phyloP scores from a whole-genome alignment of 768 basidiomycete species.

The Lactarius deliciosus region DNA sequence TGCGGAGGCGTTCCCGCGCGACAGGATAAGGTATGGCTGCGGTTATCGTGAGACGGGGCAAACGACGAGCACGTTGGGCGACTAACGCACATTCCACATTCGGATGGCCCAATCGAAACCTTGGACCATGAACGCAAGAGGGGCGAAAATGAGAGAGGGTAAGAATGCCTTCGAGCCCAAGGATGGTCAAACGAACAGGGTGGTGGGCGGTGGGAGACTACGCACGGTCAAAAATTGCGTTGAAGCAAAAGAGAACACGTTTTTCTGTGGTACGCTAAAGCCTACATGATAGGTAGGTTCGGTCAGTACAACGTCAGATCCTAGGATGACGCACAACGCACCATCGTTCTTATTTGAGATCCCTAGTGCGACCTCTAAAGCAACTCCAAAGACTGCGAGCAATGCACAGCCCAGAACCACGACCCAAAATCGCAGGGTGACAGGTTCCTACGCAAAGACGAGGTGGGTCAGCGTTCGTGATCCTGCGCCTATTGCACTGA shows the following conservation, averaged over 20 bases:
- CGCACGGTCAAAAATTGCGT: constrained; percentile 47
- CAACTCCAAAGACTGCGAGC: constrained; percentile 13
- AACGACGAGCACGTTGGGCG: background rate
- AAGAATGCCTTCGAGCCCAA: constrained; percentile 50
- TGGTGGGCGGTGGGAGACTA: constrained; percentile 16
- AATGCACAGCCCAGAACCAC: constrained; percentile 9
- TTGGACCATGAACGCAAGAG: constrained; percentile 50
- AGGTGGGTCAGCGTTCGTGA: background rate
- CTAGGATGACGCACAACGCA: constrained; percentile 1
- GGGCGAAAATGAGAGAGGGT: constrained; percentile 52
- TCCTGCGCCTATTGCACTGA: background rate
- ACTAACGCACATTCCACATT: constrained; percentile 53
- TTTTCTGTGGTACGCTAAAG: constrained; percentile 50
- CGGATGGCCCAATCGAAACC: constrained; percentile 54
- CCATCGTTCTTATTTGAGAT: constrained; percentile 18
- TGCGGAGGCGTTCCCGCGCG: constrained; percentile 51
- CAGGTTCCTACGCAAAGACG: constrained; percentile 16
- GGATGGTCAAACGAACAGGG: background rate
- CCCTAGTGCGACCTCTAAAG: constrained; percentile 16
- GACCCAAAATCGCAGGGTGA: constrained; percentile 10
- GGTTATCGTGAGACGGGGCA: constrained; percentile 15
- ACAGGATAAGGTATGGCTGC: constrained; percentile 63
- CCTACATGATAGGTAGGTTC: constrained; percentile 38
- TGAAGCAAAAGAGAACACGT: constrained; percentile 51
- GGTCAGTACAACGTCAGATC: background rate